phyloP scores from a whole-genome alignment of 1,284 basidiomycete species.

The Sphagnurus paluster region DNA sequence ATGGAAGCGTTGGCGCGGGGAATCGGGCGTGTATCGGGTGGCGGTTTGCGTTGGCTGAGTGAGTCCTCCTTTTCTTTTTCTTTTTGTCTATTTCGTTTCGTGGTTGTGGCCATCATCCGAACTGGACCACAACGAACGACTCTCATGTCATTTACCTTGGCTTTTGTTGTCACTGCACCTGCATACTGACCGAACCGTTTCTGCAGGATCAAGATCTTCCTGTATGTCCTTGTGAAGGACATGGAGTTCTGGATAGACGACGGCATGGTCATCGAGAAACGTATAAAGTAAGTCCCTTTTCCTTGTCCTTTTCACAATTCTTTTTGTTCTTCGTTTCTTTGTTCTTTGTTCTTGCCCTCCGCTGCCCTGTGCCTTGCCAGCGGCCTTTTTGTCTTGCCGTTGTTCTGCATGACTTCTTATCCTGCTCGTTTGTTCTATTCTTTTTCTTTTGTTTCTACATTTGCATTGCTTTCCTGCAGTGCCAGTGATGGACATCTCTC shows the following conservation, averaged over 20 bases:
- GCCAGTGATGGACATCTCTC: too few species aligned
- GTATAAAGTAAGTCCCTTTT: constrained; percentile 55
- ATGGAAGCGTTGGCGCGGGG: constrained; percentile 47
- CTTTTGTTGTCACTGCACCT: not conserved
- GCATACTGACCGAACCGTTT: not conserved
- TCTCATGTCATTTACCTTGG: not conserved
- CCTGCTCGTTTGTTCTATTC: not conserved
- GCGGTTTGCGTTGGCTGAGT: constrained; percentile 71
- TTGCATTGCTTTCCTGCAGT: not conserved
- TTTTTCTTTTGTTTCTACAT: constrained; percentile 5
- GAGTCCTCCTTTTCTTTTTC: constrained; percentile 23
- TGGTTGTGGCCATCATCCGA: not conserved
- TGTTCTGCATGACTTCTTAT: not conserved
- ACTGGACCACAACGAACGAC: not conserved
- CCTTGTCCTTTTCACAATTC: constrained; percentile 18
- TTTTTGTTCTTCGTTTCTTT: not conserved
- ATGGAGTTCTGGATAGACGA: constrained; percentile 55
- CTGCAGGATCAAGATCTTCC: constrained; percentile 59
- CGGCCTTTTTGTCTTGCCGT: not conserved
- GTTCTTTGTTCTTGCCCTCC: not conserved
- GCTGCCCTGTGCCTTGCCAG: not conserved
- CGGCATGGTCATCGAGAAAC: constrained; percentile 58
- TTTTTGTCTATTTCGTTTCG: not conserved
- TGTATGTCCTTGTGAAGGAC: constrained; percentile 57
- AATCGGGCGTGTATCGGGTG: constrained; percentile 73